Conservation (phyloP, 2,329 filamentous ascomycete genomes). For the Colletotrichum sp. region DNA sequence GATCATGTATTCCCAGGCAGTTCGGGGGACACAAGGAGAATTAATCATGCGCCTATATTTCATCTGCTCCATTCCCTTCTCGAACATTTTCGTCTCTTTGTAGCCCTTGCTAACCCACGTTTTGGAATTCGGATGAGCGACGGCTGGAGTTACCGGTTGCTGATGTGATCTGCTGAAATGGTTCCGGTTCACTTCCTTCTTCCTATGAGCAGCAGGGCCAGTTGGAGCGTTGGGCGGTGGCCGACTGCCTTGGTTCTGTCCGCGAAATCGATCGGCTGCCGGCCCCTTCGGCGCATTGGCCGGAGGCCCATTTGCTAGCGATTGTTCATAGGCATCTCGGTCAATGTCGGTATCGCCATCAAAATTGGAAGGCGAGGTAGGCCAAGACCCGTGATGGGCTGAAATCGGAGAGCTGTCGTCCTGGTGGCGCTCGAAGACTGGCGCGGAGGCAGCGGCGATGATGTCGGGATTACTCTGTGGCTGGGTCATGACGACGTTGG, state of each 20-base stretch:
- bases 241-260: neutral
- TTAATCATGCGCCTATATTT: slow-evolving; percentile 37
- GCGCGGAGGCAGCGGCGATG: neutral
- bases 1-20: neutral
- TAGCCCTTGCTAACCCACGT: slow-evolving; percentile 41
- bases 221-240: slow-evolving; percentile 23
- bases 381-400: neutral
- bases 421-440: neutral
- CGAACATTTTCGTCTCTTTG: slow-evolving; percentile 34
- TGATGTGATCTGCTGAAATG: neutral
- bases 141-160: slow-evolving; percentile 26
- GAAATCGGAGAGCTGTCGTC: neutral
- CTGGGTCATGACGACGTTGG: neutral
- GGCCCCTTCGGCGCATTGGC: neutral
- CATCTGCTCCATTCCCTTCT: slow-evolving; percentile 39
- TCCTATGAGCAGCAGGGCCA: neutral
- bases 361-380: neutral
- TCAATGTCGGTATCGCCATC: neutral
- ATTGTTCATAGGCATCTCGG: neutral
- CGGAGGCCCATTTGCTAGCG: neutral
- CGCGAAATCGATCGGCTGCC: neutral
- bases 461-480: neutral
- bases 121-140: slow-evolving; percentile 41
- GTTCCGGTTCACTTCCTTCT: neutral
- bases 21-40: slow-evolving; percentile 40